A percentile compares a stretch with the other conserved stretches of the same genome.
Evolutionary conservation across 2,329 filamentous ascomycete species (phyloP).

Genomic region (Leptographium lundbergii): DNA sequence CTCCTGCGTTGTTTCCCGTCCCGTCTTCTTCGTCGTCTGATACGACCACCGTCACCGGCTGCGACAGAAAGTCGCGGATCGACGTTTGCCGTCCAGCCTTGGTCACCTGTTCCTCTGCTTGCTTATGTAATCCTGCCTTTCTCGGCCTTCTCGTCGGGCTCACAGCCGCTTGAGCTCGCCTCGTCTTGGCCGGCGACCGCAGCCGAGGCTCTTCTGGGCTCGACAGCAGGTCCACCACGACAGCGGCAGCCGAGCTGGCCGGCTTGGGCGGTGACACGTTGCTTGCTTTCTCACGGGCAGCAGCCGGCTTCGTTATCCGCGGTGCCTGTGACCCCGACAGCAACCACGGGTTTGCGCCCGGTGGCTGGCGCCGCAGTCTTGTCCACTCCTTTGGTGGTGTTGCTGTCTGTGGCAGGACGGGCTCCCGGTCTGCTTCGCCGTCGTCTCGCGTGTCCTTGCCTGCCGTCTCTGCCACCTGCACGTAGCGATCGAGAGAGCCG

Average conservation of each 20-base stretch:
- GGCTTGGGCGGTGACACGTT: background rate
- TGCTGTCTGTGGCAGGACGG: background rate
- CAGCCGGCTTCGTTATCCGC: background rate
- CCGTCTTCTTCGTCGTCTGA: background rate
- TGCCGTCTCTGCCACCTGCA: constrained; percentile 18
- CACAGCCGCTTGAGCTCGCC: background rate
- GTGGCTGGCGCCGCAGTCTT: background rate
- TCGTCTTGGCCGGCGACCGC: background rate
- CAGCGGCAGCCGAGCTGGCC: background rate
- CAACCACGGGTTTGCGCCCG: constrained; percentile 5
- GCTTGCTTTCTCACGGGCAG: background rate
- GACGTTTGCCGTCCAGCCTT: constrained; percentile 3
- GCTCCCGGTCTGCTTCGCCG: background rate
- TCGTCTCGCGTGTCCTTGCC: background rate
- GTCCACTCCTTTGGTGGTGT: background rate
- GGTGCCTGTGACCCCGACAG: constrained; percentile 3
- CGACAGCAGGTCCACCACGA: constrained; percentile 3
- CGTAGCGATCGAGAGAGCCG: constrained; percentile 25
- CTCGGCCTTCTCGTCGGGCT: background rate
- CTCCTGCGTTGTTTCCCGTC: background rate
- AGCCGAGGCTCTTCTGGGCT: background rate
- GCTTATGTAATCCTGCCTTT: background rate
- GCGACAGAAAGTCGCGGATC: constrained; percentile 4
- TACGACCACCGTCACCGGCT: background rate
- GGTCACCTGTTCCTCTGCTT: background rate